Base-by-base conservation (phyloP, 73 alveolate genomes). In the Tetrahymena thermophila region DNA sequence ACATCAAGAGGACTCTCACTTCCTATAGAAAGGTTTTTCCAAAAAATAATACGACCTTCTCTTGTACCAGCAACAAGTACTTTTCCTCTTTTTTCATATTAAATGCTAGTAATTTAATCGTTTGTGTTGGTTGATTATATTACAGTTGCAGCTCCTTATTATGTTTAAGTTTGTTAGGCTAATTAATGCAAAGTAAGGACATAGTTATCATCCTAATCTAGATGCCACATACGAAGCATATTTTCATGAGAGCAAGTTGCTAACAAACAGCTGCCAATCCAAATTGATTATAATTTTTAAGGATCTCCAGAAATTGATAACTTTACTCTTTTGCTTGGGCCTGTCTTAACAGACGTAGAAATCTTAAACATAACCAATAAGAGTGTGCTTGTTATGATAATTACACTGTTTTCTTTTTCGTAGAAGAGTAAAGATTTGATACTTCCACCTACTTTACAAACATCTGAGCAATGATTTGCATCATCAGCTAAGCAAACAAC, bases 401-500 rank as follows among this genome's bases (percentile, higher is more conserved):
- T 98, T 44, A 99, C 99, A 34, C 98, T 96, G 96, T 99, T 99
- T 94, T 99, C 99, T 96, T 98, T 99, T 96, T 98, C 99, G 96
- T 99, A 99, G 94, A 97, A 98, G 44, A 99, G 98, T 50, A 99
- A 85, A 40, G 99, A 95, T 96, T 98, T 99, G 85, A 99, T 98
- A 85, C 98, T 97, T n/a, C 99, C 99, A 37, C 99, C 99, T 10
- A 98, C 99, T 94, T 98, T 99, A 94, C 99, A 99, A 0, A 99
- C 99, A 95, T 99, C 99, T 55, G 99, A 97, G 93, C 99, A 98
- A 95, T 98, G 97, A 94, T 97, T 97, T 34, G 96, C 93, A 96
- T 99, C 99, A 97, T 99, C 99, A n/a, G 99, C 99, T 96, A 99
- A 96, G 95, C 99, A 98, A n/a, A 99, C 99, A 0, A 98, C 97